These are phyloP conservation scores for Cicer chorassanicum DNA, from an alignment of 306 rosid species.

Conservation along the genomic window DNA sequence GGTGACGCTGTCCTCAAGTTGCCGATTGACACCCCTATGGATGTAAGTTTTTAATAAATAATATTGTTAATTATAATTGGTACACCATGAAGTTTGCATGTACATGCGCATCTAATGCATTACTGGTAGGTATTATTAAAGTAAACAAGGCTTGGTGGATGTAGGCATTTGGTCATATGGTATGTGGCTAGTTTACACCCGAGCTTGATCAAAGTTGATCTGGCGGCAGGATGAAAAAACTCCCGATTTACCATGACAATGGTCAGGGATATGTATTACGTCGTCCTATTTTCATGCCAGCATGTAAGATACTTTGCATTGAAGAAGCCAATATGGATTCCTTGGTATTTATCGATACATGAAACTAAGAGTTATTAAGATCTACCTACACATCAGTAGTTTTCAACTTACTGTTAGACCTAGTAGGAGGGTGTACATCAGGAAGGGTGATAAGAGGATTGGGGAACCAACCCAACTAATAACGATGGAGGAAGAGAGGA, in stretches of 20 bases:
- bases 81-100: slow-evolving; percentile 7
- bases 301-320: neutral
- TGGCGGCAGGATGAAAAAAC: slow-evolving; percentile 20
- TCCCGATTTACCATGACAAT: neutral
- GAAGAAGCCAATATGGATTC: neutral
- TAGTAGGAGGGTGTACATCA: neutral
- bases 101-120: slow-evolving; percentile 14
- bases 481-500: neutral
- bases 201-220: slow-evolving; percentile 15
- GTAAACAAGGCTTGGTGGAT: slow-evolving; percentile 21
- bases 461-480: slow-evolving; percentile 1
- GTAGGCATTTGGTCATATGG: slow-evolving; percentile 10
- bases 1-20: slow-evolving; percentile 83
- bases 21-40: slow-evolving; percentile 75
- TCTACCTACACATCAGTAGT: slow-evolving; percentile 6
- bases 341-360: neutral
- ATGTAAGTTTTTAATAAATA: slow-evolving; percentile 62
- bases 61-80: slow-evolving; percentile 14
- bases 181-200: slow-evolving; percentile 23
- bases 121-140: slow-evolving; percentile 25
- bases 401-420: slow-evolving; percentile 3
- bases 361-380: neutral
- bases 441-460: neutral
- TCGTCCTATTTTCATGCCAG: neutral
- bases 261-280: neutral